A percentile compares a stretch with the other conserved stretches of the same genome.
These are phyloP conservation scores for Aulographum hederae DNA, from an alignment of 2,329 filamentous ascomycete genomes.

Conservation along the genomic window DNA sequence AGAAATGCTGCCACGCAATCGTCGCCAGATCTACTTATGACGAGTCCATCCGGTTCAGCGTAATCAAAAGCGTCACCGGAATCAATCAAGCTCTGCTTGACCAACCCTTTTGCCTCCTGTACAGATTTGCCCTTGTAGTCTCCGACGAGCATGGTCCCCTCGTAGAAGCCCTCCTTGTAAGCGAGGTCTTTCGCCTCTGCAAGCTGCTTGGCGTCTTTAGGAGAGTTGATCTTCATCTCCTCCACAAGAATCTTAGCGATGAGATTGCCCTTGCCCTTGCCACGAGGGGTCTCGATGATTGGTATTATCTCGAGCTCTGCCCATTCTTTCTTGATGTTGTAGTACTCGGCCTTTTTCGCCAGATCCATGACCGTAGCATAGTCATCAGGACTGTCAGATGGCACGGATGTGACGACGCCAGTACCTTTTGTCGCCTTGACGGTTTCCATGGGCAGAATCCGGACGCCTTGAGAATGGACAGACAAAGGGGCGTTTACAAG, in stretches of 20 bases:
- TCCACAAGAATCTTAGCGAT: slow-evolving; percentile 72
- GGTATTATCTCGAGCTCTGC: slow-evolving; percentile 76
- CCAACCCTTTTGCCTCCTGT: slow-evolving; percentile 70
- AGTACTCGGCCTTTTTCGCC: slow-evolving; percentile 88
- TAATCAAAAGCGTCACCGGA: slow-evolving; percentile 72
- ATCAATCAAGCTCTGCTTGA: slow-evolving; percentile 60
- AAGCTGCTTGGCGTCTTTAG: slow-evolving; percentile 82
- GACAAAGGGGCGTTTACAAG: slow-evolving; percentile 79
- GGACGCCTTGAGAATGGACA: slow-evolving; percentile 62
- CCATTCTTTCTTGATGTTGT: slow-evolving; percentile 94
- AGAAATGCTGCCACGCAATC: slow-evolving; percentile 85
- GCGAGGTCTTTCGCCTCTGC: slow-evolving; percentile 89
- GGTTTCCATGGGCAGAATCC: slow-evolving; percentile 88
- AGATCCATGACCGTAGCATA: slow-evolving; percentile 79
- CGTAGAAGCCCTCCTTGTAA: slow-evolving; percentile 96
- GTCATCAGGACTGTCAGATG: slow-evolving; percentile 90
- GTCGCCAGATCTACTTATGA: slow-evolving; percentile 76
- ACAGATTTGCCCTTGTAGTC: slow-evolving; percentile 80
- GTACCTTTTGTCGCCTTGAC: slow-evolving; percentile 89
- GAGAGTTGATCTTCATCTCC: slow-evolving; percentile 88
- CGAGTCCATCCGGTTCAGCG: slow-evolving; percentile 78
- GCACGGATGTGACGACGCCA: slow-evolving; percentile 87
- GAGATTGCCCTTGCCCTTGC: slow-evolving; percentile 49
- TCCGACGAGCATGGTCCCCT: slow-evolving; percentile 74
- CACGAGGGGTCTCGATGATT: slow-evolving; percentile 58